These are phyloP conservation scores for Pseudovirgaria hyperparasitica DNA, from an alignment of 2,329 filamentous ascomycete genomes.

Conservation along the genomic window DNA sequence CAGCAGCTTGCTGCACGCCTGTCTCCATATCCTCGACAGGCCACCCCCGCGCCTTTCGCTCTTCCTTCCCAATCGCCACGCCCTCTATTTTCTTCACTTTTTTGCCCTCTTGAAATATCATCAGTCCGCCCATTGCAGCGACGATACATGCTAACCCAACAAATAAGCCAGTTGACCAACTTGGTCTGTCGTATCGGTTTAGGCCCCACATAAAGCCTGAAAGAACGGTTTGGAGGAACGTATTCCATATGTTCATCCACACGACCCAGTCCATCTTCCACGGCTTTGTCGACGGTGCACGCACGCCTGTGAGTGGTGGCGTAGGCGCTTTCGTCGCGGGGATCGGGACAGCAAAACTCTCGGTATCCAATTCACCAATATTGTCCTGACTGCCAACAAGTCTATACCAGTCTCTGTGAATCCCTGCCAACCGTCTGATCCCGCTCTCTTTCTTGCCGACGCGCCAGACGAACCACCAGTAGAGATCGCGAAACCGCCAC, in stretches of 20 bases:
- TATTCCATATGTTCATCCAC: slow-evolving; percentile 69
- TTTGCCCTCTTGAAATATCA: slow-evolving; percentile 59
- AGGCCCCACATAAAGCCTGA: slow-evolving; percentile 75
- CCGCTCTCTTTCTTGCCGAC: slow-evolving; percentile 39
- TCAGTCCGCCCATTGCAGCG: slow-evolving; percentile 53
- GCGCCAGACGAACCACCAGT: slow-evolving; percentile 51
- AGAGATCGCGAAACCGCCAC: slow-evolving; percentile 73
- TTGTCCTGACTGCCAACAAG: slow-evolving; percentile 44
- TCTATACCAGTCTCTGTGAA: slow-evolving; percentile 65
- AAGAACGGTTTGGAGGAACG: slow-evolving; percentile 60
- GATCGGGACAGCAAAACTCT: slow-evolving; percentile 43
- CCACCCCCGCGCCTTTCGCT: no score
- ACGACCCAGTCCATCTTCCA: slow-evolving; percentile 75
- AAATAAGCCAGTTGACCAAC: slow-evolving; percentile 69
- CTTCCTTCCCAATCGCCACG: no score
- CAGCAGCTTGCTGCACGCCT: no score
- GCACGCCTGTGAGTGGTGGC: slow-evolving; percentile 56
- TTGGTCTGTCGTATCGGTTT: slow-evolving; percentile 59
- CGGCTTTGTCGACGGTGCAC: slow-evolving; percentile 50
- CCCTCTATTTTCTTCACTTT: slow-evolving; percentile 25
- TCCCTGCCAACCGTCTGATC: slow-evolving; percentile 57
- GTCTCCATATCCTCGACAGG: no score
- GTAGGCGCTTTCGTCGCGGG: slow-evolving; percentile 52
- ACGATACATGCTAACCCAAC: slow-evolving; percentile 62
- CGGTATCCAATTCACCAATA: slow-evolving; percentile 15